Evolutionary conservation across 1,284 basidiomycete species (phyloP).

Genomic region (Mrakiaceae sp.): DNA sequence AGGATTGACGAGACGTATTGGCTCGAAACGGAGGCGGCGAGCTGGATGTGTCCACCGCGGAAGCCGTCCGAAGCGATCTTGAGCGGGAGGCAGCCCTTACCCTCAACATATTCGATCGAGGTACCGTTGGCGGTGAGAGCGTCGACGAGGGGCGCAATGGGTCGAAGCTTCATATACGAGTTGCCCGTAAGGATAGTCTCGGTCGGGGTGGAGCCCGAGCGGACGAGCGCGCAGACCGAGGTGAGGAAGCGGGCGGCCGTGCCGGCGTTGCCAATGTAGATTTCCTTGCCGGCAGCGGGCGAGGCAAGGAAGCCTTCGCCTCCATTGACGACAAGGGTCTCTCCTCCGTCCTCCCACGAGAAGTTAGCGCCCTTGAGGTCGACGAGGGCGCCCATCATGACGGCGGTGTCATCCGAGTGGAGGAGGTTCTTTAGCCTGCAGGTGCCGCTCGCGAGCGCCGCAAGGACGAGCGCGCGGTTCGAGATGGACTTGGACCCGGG

Average conservation of each 20-base stretch:
- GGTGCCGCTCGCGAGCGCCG: conserved; percentile 78
- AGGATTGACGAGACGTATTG: conserved; percentile 98
- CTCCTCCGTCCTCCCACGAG: conserved; percentile 84
- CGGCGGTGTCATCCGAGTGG: conserved; percentile 96
- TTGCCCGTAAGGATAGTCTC: conserved; percentile 86
- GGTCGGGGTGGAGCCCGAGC: conserved; percentile 34
- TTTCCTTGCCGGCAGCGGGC: conserved; percentile 65
- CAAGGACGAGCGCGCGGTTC: conserved; percentile 87
- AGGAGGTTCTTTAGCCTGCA: conserved; percentile 82
- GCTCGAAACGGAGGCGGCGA: conserved; percentile 88
- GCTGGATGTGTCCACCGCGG: conserved; percentile 67
- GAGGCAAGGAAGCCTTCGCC: conserved; percentile 69
- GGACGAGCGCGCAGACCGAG: conserved; percentile 81
- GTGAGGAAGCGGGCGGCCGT: conserved; percentile 97
- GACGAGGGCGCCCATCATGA: conserved; percentile 91
- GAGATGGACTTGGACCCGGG: conserved; percentile 96
- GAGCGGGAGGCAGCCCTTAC: conserved; percentile 77
- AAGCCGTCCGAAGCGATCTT: conserved; percentile 75
- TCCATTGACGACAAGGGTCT: conserved; percentile 85
- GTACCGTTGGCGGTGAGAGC: conserved; percentile 77
- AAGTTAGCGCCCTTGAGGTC: conserved; percentile 86
- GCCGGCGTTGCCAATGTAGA: conserved; percentile 95
- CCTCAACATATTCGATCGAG: conserved; percentile 64
- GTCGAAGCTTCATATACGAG: conserved; percentile 94
- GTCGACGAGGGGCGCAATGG: conserved; percentile 87